Base-by-base conservation (phyloP, 768 basidiomycete species). In the Mycena kentingensis region DNA sequence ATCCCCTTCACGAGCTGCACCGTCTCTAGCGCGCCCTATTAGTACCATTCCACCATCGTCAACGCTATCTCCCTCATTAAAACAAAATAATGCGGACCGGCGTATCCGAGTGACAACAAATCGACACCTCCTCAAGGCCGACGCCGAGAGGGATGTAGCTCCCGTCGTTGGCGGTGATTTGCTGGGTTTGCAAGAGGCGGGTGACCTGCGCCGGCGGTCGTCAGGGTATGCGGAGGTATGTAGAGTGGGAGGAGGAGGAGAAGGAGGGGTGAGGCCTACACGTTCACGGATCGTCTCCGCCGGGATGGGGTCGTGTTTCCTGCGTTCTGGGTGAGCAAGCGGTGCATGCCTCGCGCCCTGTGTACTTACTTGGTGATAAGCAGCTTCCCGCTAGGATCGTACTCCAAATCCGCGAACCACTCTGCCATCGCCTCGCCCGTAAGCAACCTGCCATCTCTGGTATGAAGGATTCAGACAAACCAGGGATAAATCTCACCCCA, bases 371-470 rank as follows among this genome's bases (percentile, higher is more conserved):
- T 77, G 8, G 83, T 84, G 49, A 84, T 84, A 31, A 86, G 60
- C 25, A 87, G 70, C 57, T 77, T 79, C 3, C 85, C 85, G 49
- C 78, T 73, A 3, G 73, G 61, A 45, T 67, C 75, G 57, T 88
- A 87, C 18, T 84, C 81, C 25, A 87, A 65, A 61, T 89, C 85
- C 2, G 81, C 83, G 60, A 84, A 87, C 80, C 82, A 85, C 54
- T 85, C 84, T 83, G 49, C n/a, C 34, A 11, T 19, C 1, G 11
- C 15, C 37, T 10, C 42, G 28, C 19, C 19, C 12, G 22, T 35
- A 15, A 49, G 18, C 31, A 5, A 29, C 15, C 16, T 18, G 8
- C 25, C 6, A 16, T 46, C 44, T 36, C 22, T 8, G 37, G 24
- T 5, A 7, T 43, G 12, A 3, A 38, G 15, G 26, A 19, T 0